phyloP scores from a whole-genome alignment of 108 stramenopile genomes.

The Parmales sp. region DNA sequence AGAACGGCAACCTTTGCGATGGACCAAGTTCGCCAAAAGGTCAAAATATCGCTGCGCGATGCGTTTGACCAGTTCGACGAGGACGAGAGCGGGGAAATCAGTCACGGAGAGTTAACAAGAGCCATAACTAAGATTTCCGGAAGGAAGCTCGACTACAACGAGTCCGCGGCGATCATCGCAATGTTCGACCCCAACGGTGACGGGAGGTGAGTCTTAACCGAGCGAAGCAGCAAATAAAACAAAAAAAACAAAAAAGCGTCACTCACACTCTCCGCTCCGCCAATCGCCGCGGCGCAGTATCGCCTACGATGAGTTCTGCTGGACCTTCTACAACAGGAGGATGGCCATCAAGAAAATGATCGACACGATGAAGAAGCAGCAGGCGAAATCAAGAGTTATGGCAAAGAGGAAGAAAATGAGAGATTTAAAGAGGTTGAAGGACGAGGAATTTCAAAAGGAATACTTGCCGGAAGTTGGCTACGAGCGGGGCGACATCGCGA shows the following conservation, averaged over 20 bases:
- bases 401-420: neutral
- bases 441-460: neutral
- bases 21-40: conserved; percentile 4
- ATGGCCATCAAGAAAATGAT: neutral
- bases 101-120: neutral
- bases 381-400: neutral
- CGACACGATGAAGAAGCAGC: neutral
- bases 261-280: no score
- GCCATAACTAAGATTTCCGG: conserved; percentile 1
- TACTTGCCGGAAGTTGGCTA: neutral
- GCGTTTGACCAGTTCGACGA: conserved; percentile 7
- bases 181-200: conserved; percentile 11
- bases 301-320: conserved; percentile 11
- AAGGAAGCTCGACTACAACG: neutral
- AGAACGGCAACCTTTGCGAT: neutral
- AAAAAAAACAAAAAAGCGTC: no score
- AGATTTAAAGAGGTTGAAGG: neutral
- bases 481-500: neutral
- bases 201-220: no score
- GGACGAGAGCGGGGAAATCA: neutral
- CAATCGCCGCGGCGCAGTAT: no score
- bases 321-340: conserved; percentile 9
- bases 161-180: conserved; percentile 2
- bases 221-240: no score
- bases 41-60: neutral